phyloP scores from a whole-genome alignment of 78 protist species.

The Dictyostelium discoideum region dicty_2.7 NC_007091.3:3343501-3344000 shows the following conservation, averaged over 20 bases:
- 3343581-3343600: constrained; percentile 93
- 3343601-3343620: constrained; percentile 84
- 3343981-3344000: neutral
- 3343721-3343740: constrained; percentile 89
- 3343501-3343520: constrained; percentile 94
- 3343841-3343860: neutral
- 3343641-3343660: constrained; percentile 28
- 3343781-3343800: constrained; percentile 17
- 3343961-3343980: constrained; percentile 28
- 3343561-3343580: constrained; percentile 98
- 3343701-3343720: constrained; percentile 7
- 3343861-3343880: constrained; percentile 24
- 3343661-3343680: constrained; percentile 56
- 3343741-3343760: constrained; percentile 84
- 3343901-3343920: neutral
- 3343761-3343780: constrained; percentile 49
- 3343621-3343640: constrained; percentile 76
- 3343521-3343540: constrained; percentile 95
- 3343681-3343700: constrained; percentile 74
- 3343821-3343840: neutral
- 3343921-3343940: constrained; percentile 29
- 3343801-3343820: neutral
- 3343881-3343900: constrained; percentile 1
- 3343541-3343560: constrained; percentile 92
- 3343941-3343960: constrained; percentile 31